Conservation (phyloP, 768 basidiomycete genomes). For the Boletus rubescentipes region DNA sequence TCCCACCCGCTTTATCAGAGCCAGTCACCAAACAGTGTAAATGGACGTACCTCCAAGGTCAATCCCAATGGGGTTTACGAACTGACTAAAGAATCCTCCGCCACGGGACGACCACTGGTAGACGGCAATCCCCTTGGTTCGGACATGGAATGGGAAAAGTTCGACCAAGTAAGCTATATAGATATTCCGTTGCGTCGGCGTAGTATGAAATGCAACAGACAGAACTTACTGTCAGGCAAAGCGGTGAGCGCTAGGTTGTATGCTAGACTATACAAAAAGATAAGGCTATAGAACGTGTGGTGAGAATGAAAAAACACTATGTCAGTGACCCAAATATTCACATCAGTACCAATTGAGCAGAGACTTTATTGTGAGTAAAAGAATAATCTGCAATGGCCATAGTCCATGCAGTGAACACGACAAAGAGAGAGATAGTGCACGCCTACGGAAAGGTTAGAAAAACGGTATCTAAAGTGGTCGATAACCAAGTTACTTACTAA, state of each 20-base stretch:
- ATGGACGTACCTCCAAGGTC: conserved; percentile 5
- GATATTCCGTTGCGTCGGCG: background rate
- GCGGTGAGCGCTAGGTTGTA: background rate
- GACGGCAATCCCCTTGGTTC: conserved; percentile 58
- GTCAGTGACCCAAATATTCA: background rate
- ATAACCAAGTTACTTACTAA: too few relatives aligned
- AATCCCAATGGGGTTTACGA: conserved; percentile 21
- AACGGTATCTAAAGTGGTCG: too few relatives aligned
- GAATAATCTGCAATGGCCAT: conserved; percentile 13
- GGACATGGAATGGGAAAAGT: conserved; percentile 61
- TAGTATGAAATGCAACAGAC: too few relatives aligned
- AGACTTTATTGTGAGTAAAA: conserved; percentile 1
- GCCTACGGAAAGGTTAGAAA: background rate
- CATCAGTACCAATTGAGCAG: conserved; percentile 9
- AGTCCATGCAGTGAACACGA: conserved; percentile 19
- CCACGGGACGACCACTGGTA: conserved; percentile 58
- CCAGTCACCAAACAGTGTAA: too few relatives aligned
- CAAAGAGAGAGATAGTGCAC: conserved; percentile 11
- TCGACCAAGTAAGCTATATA: conserved; percentile 42
- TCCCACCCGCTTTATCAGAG: background rate
- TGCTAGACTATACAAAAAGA: background rate
- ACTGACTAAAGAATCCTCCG: conserved; percentile 5
- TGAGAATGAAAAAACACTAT: background rate
- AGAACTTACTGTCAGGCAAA: background rate
- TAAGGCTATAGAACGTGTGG: background rate